Percentiles rank a stretch among this genome's conserved stretches.
phyloP scores from a whole-genome alignment of 306 rosid species.

The Malus asiatica region DNA sequence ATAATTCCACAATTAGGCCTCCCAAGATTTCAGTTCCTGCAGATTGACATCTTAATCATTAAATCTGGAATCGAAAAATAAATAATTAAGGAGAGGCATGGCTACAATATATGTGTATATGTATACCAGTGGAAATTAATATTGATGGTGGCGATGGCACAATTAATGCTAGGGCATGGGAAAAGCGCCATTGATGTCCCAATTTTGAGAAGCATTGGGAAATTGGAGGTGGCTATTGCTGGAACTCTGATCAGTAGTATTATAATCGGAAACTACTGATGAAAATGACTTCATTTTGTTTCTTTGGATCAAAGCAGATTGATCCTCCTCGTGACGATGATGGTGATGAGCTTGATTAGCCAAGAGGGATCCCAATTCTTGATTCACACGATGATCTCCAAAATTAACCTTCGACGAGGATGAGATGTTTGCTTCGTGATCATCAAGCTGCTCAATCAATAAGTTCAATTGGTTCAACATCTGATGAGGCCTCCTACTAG shows the following conservation, averaged over 20 bases:
- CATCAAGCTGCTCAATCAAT: not conserved
- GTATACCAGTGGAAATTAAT: constrained; percentile 18
- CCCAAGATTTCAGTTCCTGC: constrained; percentile 9
- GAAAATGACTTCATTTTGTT: not conserved
- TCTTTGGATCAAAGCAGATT: not conserved
- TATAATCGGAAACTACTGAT: not conserved
- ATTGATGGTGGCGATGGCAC: constrained; percentile 21
- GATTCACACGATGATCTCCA: not conserved
- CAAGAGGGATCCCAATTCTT: not conserved
- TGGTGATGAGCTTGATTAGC: not conserved
- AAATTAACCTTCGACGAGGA: not conserved
- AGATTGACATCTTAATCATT: not conserved
- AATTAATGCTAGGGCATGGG: constrained; percentile 18
- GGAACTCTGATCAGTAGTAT: constrained; percentile 22
- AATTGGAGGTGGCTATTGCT: constrained; percentile 23
- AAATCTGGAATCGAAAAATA: not conserved
- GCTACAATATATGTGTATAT: not conserved
- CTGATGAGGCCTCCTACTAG: constrained; percentile 18
- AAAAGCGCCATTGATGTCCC: constrained; percentile 42
- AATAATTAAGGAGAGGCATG: not conserved
- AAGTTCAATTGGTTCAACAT: constrained; percentile 30
- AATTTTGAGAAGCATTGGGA: constrained; percentile 54
- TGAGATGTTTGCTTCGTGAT: not conserved
- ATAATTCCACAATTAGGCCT: not conserved
- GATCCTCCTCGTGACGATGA: not conserved